Evolutionary conservation across 495 filamentous ascomycete genomes (phyloP), one percentile per base, ranked within the genome.

Genomic region (Penicillium argentinense): DNA sequence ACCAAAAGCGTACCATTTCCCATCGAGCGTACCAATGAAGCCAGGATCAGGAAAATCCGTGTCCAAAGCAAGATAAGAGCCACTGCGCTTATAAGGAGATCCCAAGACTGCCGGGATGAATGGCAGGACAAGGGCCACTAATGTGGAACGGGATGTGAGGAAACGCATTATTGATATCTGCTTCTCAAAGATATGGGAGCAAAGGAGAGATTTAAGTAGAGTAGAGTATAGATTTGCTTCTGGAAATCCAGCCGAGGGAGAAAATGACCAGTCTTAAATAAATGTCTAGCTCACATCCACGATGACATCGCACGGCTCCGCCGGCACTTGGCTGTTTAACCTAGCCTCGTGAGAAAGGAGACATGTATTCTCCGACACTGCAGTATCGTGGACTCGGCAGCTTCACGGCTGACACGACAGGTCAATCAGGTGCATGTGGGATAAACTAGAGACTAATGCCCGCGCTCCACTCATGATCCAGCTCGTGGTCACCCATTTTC

Each of bases 1-100:
- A n/a, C 59, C 67, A 46, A 67, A 72, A n/a, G 66, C 68, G 47
- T 69, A 72, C 67, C 67, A 69, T 18, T 47, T 53, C 6, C 60
- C 61, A 44, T 68, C 64, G 8, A 49, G 38, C 1, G 53, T 54
- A 32, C 60, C 43, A 14, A 72, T 42, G 42, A 71, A 71, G 23
- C 57, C 59, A 2, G 69, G 69, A 37, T 73, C 69, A 4, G 67
- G 62, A 43, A 72, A 71, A 40, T 70, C 49, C 19, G 61, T 53
- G 25, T 68, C 38, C 13, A 70, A 45, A 9, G 55, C 68, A 14
- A 68, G 39, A 41, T 50, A 56, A 18, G 66, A 27, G 9, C 58
- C 63, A n/a, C 46, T 51, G 4, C 59, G 42, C 28, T 59, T 58
- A 11, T 52, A 4, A 19, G 56, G 61, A 7, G 50, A 53, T 37